Conservation (phyloP, 2,329 filamentous ascomycete species). For the Beauveria asiatica region DNA sequence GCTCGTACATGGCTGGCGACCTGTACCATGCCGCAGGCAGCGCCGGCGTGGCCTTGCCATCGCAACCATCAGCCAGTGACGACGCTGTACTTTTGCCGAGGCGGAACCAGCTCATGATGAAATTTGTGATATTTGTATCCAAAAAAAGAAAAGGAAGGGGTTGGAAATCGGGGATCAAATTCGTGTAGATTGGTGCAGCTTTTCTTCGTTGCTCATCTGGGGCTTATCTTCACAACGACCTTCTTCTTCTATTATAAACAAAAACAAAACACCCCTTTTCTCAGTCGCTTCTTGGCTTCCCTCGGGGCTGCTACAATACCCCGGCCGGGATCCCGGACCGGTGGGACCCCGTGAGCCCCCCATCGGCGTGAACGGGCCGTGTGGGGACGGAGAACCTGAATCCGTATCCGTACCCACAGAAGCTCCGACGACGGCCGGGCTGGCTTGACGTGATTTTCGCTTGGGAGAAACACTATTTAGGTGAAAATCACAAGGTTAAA, state of each 20-base stretch:
- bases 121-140: not conserved
- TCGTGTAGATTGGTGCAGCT: not conserved
- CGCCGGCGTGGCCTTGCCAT: conserved; percentile 12
- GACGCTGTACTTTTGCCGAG: not conserved
- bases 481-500: no score
- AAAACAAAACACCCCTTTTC: not conserved
- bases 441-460: no score
- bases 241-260: not conserved
- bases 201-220: no score
- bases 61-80: not conserved
- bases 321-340: conserved; percentile 2
- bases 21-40: conserved; percentile 23
- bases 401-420: conserved; percentile 7
- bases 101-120: conserved; percentile 10
- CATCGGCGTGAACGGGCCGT: conserved; percentile 6
- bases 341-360: conserved; percentile 1
- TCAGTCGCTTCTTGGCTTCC: not conserved
- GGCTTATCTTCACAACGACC: no score
- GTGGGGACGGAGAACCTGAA: conserved; percentile 4
- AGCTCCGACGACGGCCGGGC: not conserved
- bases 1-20: conserved; percentile 45
- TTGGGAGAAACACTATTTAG: no score
- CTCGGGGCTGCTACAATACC: not conserved
- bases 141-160: no score
- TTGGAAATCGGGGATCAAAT: no score